phyloP scores from a whole-genome alignment of 805 yeast genomes.

The Sugiyamaella mastotermitis region DNA sequence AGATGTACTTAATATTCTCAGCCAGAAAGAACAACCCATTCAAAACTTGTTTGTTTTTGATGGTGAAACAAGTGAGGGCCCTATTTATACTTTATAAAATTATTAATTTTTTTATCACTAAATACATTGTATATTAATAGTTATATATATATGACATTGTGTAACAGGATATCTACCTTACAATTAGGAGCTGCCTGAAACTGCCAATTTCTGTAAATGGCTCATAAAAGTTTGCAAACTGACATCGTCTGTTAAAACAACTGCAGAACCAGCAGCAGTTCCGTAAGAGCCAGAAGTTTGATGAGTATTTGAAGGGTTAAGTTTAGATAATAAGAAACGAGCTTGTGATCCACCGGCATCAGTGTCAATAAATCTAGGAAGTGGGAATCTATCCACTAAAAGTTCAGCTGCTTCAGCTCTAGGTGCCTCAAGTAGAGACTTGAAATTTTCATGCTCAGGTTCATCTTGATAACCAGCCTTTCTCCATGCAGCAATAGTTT shows the following conservation, averaged over 20 bases:
- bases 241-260: slow-evolving; percentile 95
- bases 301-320: slow-evolving; percentile 88
- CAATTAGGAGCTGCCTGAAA: slow-evolving; percentile 35
- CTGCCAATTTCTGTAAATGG: slow-evolving; percentile 88
- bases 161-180: too few species aligned
- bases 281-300: slow-evolving; percentile 51
- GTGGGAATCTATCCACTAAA: slow-evolving; percentile 89
- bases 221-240: slow-evolving; percentile 91
- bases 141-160: too few species aligned
- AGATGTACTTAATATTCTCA: slow-evolving; percentile 77
- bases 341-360: slow-evolving; percentile 99
- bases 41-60: slow-evolving; percentile 78
- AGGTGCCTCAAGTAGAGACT: slow-evolving; percentile 80
- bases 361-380: slow-evolving; percentile 94
- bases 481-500: slow-evolving; percentile 93
- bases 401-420: slow-evolving; percentile 88
- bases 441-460: slow-evolving; percentile 84
- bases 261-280: slow-evolving; percentile 55
- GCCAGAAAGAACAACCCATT: slow-evolving; percentile 70
- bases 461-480: slow-evolving; percentile 90
- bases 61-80: slow-evolving; percentile 66
- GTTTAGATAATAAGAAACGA: slow-evolving; percentile 87
- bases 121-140: too few species aligned
- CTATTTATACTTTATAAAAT: slow-evolving; percentile 51
- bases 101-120: too few species aligned